A percentile compares a stretch with the other conserved stretches of the same genome.
These are phyloP conservation scores for Volutella citrinella DNA, from an alignment of 2,329 filamentous ascomycete species.

Conservation along the genomic window DNA sequence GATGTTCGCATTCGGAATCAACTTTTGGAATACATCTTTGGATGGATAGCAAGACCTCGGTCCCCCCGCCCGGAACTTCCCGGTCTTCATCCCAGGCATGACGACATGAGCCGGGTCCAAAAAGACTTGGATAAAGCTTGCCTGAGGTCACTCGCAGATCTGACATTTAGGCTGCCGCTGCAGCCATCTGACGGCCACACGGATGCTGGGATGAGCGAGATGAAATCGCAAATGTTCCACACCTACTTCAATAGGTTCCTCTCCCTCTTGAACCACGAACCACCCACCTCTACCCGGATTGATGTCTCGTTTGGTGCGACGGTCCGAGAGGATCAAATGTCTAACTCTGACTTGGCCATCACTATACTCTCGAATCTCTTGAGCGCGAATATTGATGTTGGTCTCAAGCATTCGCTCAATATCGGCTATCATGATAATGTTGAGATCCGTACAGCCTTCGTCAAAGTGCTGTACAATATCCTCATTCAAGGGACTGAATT, in stretches of 20 bases:
- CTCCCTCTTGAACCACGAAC: constrained; percentile 60
- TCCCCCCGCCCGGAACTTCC: constrained; percentile 45
- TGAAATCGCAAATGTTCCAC: constrained; percentile 70
- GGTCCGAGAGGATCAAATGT: constrained; percentile 51
- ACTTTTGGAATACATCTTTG: constrained; percentile 64
- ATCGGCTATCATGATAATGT: constrained; percentile 70
- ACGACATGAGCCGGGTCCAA: constrained; percentile 58
- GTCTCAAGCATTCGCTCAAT: constrained; percentile 65
- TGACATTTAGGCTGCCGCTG: constrained; percentile 64
- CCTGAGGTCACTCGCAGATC: constrained; percentile 60
- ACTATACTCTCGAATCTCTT: constrained; percentile 66
- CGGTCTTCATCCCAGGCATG: constrained; percentile 44
- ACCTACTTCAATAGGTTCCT: constrained; percentile 69
- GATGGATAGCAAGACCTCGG: constrained; percentile 63
- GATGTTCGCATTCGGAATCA: constrained; percentile 68
- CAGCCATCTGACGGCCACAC: constrained; percentile 64
- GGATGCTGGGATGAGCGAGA: constrained; percentile 64
- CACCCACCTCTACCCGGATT: constrained; percentile 35
- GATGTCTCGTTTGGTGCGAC: constrained; percentile 31
- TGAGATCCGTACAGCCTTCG: constrained; percentile 67
- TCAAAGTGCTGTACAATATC: constrained; percentile 69
- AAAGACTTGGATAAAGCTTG: constrained; percentile 65
- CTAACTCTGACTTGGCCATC: constrained; percentile 62
- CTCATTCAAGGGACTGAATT: constrained; percentile 70
- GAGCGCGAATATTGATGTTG: constrained; percentile 69